Conservation (phyloP, 805 yeast species). For the Ogataea paraovalis region DNA sequence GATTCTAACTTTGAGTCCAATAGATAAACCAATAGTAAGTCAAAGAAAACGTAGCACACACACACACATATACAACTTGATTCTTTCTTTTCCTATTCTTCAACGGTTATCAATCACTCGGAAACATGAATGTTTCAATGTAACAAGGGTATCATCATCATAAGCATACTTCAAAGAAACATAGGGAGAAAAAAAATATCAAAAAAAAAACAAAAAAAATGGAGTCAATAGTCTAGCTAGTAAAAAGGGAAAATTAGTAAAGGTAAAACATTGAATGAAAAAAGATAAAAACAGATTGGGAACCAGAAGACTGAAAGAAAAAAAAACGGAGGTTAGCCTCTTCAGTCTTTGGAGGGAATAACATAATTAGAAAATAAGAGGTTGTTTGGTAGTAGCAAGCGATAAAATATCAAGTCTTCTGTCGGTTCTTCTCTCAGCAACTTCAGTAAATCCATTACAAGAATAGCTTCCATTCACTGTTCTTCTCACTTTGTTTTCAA, state of each 20-base stretch:
- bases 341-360: too few species aligned
- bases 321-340: not conserved
- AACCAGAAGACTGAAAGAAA: not conserved
- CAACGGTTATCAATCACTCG: not conserved
- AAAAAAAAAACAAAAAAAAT: not conserved
- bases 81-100: not conserved
- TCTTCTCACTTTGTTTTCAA: not conserved
- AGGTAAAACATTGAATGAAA: not conserved
- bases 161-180: not conserved
- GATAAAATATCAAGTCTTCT: too few species aligned
- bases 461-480: too few species aligned
- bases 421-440: too few species aligned
- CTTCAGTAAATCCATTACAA: too few species aligned
- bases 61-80: constrained; percentile 3
- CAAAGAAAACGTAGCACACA: constrained; percentile 1
- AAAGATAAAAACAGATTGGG: not conserved
- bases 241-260: not conserved
- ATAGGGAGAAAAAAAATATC: not conserved
- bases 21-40: not conserved
- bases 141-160: not conserved
- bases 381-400: too few species aligned
- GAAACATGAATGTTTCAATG: not conserved
- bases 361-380: too few species aligned
- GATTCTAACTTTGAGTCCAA: not conserved
- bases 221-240: not conserved